Percentiles rank a stretch among this genome's conserved stretches.
These are phyloP conservation scores for Fomitopsis serialis DNA, from an alignment of 768 basidiomycete genomes.

Conservation along the genomic window DNA sequence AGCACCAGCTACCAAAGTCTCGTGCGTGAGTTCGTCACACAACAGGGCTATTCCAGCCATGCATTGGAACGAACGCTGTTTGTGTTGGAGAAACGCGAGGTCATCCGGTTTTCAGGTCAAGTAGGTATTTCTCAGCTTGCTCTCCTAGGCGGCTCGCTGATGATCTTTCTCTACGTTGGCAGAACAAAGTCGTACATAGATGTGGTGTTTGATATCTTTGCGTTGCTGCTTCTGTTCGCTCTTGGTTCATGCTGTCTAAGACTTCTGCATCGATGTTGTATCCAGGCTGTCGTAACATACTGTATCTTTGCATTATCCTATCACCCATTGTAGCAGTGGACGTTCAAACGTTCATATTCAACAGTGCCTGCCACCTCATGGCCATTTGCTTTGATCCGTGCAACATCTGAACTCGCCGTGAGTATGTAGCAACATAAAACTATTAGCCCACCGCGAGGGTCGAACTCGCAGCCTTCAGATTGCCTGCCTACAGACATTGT, in stretches of 20 bases:
- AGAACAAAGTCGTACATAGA: constrained; percentile 52
- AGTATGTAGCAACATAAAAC: background rate
- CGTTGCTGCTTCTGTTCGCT: no score
- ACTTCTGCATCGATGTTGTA: no score
- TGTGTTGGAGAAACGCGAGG: constrained; percentile 91
- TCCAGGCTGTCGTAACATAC: background rate
- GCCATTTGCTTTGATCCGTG: no score
- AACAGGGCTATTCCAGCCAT: constrained; percentile 87
- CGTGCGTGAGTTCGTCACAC: constrained; percentile 87
- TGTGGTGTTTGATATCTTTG: background rate
- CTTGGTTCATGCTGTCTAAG: no score
- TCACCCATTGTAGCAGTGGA: background rate
- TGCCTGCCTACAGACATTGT: constrained; percentile 19
- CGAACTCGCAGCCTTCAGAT: constrained; percentile 63
- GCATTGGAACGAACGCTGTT: constrained; percentile 89
- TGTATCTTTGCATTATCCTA: background rate
- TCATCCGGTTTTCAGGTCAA: constrained; percentile 86
- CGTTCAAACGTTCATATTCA: no score
- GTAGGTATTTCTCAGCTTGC: constrained; percentile 12
- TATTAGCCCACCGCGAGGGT: constrained; percentile 57
- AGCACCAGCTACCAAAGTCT: constrained; percentile 94
- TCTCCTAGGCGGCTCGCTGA: background rate
- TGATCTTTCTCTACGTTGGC: constrained; percentile 5
- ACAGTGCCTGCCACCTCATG: no score
- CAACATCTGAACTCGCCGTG: no score